A percentile compares a stretch with the other conserved stretches of the same genome.
phyloP scores from a whole-genome alignment of 164 flowering plant species.

The Vitis cinerea region DNA sequence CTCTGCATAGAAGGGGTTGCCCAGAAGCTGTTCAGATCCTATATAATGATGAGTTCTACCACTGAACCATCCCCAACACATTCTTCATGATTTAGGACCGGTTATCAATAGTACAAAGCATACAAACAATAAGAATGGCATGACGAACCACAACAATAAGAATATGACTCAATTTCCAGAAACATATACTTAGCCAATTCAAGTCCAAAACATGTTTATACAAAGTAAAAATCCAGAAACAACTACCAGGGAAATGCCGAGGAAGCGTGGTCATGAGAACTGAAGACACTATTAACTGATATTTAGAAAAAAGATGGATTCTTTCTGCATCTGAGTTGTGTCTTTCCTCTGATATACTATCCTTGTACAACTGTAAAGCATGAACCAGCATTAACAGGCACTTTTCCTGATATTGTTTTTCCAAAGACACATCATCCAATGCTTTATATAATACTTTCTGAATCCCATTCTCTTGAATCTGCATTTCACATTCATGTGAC shows the following conservation, averaged over 20 bases:
- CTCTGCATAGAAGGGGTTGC: no score
- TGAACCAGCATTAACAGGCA: constrained; percentile 62
- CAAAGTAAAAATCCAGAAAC: constrained; percentile 2
- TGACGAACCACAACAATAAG: no score
- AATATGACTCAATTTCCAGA: no score
- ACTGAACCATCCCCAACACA: no score
- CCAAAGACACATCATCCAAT: constrained; percentile 68
- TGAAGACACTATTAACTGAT: constrained; percentile 71
- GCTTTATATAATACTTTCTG: constrained; percentile 58
- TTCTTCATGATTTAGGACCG: no score
- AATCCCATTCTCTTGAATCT: constrained; percentile 42
- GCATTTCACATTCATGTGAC: constrained; percentile 16
- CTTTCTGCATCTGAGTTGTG: constrained; percentile 32
- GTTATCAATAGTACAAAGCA: no score
- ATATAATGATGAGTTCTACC: no score
- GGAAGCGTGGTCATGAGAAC: constrained; percentile 85
- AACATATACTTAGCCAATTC: no score
- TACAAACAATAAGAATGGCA: no score
- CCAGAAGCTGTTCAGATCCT: no score
- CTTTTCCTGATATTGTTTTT: constrained; percentile 74
- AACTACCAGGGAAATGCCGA: constrained; percentile 77
- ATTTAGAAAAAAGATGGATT: constrained; percentile 49
- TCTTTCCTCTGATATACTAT: constrained; percentile 23
- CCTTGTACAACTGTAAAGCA: constrained; percentile 58
- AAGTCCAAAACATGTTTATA: background rate